Conservation (phyloP, 371 early-diverging fungal genomes). For the Syncephalis plumigaleata region DNA sequence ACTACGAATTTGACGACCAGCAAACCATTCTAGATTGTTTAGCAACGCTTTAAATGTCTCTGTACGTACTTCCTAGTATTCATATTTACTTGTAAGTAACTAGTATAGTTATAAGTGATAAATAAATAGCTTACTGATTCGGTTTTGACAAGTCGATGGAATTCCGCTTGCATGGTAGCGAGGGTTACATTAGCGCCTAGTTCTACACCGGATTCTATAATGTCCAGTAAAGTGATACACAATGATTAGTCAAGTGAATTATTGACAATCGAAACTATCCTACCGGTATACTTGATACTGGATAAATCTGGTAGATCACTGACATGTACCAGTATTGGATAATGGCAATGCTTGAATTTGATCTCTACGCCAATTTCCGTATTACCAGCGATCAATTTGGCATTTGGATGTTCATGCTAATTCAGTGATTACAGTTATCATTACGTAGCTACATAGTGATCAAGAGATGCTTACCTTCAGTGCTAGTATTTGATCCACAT, state of each 20-base stretch:
- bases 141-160: too few species aligned
- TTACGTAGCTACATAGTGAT: too few species aligned
- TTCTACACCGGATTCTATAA: constrained; percentile 22
- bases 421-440: too few species aligned
- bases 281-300: constrained; percentile 11
- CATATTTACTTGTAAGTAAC: neutral
- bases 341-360: constrained; percentile 43
- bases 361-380: constrained; percentile 58
- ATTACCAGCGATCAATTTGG: constrained; percentile 61
- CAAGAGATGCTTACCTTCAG: constrained; percentile 14
- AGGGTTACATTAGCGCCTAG: constrained; percentile 34
- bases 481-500: constrained; percentile 28
- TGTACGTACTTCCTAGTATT: neutral
- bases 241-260: neutral
- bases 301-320: constrained; percentile 44
- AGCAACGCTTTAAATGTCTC: constrained; percentile 33
- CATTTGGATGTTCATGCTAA: constrained; percentile 22
- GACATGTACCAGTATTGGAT: constrained; percentile 33
- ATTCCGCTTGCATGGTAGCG: constrained; percentile 9
- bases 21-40: constrained; percentile 50
- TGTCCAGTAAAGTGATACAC: neutral
- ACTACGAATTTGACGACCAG: constrained; percentile 61
- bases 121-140: too few species aligned
- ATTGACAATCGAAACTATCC: neutral
- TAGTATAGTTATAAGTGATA: too few species aligned